Percentiles rank a stretch among this genome's conserved stretches.
These are phyloP conservation scores for Aspergillus piperis DNA, from an alignment of 2,329 filamentous ascomycete genomes.

Conservation along the genomic window DNA sequence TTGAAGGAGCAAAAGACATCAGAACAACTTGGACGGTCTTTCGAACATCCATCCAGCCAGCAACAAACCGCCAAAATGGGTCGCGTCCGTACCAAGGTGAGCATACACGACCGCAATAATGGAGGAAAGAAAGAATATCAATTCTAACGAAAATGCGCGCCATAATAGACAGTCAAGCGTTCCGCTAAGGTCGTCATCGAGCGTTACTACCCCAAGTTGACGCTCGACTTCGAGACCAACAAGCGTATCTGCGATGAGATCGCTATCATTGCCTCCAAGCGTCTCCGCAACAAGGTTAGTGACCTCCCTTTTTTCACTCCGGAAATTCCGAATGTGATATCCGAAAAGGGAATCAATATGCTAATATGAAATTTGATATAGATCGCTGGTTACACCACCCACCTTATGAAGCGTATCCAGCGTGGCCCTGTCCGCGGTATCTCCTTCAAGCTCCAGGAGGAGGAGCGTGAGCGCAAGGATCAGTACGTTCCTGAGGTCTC, in stretches of 20 bases:
- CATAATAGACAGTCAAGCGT: slow-evolving; percentile 67
- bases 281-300: slow-evolving; percentile 95
- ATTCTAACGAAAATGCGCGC: slow-evolving; percentile 3
- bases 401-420: slow-evolving; percentile 99
- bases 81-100: slow-evolving; percentile 52
- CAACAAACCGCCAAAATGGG: slow-evolving; percentile 49
- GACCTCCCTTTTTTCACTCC: not conserved
- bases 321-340: not conserved
- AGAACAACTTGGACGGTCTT: slow-evolving; percentile 12
- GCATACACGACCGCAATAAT: slow-evolving; percentile 5
- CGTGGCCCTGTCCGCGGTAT: slow-evolving; percentile 98
- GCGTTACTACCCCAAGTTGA: slow-evolving; percentile 96
- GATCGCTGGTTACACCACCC: slow-evolving; percentile 98
- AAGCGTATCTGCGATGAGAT: slow-evolving; percentile 99
- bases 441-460: slow-evolving; percentile 99
- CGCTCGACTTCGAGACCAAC: slow-evolving; percentile 99
- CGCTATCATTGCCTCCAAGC: slow-evolving; percentile 98
- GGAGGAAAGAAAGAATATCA: not conserved
- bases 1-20: slow-evolving; percentile 3
- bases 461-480: slow-evolving; percentile 99
- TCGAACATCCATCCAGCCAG: slow-evolving; percentile 36
- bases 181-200: slow-evolving; percentile 99
- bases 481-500: slow-evolving; percentile 99
- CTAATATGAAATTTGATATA: slow-evolving; percentile 37
- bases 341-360: not conserved